A percentile compares a stretch with the other conserved stretches of the same genome.
phyloP scores from a whole-genome alignment of 176 grass and related monocot genomes.

The Eragrostis nindensis region DNA sequence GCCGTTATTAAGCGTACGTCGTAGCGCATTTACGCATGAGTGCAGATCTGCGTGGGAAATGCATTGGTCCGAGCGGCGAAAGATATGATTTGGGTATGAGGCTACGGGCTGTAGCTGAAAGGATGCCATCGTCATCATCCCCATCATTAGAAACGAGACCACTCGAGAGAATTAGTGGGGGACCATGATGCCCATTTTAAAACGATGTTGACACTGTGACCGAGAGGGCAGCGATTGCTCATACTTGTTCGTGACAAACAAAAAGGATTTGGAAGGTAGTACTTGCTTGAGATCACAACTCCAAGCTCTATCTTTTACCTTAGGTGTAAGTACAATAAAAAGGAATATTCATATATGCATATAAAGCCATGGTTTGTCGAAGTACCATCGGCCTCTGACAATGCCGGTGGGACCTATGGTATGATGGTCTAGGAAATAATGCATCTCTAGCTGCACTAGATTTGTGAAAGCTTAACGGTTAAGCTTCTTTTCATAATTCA shows the following conservation, averaged over 20 bases:
- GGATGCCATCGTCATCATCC: conserved; percentile 26
- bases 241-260: background rate
- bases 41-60: conserved; percentile 22
- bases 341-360: background rate
- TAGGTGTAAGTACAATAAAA: background rate
- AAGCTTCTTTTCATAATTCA: background rate
- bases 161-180: conserved; percentile 41
- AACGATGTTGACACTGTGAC: conserved; percentile 26
- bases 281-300: background rate
- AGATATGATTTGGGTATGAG: conserved; percentile 20
- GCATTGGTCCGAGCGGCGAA: background rate
- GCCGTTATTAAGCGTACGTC: background rate
- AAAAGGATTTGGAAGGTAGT: background rate
- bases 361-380: background rate
- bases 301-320: background rate
- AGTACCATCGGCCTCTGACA: too few species aligned
- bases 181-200: conserved; percentile 34
- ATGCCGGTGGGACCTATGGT: background rate
- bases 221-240: background rate
- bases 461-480: conserved; percentile 22
- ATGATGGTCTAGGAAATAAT: background rate
- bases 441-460: background rate
- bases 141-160: conserved; percentile 42
- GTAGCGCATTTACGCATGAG: conserved; percentile 12
- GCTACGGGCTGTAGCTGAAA: conserved; percentile 12